Base-by-base conservation (phyloP, 2,329 filamentous ascomycete species). In the Meredithiella fracta region DNA sequence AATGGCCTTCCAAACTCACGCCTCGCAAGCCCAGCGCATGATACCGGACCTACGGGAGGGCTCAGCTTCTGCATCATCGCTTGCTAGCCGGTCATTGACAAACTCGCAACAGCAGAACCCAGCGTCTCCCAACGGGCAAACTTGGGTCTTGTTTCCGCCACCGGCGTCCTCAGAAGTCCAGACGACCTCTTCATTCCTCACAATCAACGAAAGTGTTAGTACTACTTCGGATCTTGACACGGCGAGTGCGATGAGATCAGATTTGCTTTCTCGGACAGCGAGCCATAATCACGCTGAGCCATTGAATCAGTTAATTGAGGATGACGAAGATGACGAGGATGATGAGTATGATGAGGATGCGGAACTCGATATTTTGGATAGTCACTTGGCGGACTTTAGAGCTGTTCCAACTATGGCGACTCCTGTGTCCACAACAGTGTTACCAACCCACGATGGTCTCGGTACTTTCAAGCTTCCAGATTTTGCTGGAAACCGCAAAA, bases 141-240 rank as follows among this genome's bases (percentile, higher is more conserved):
- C 94, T 77, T 98, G 92, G 92, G 85, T 97, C 55, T 80, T 98
- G 61, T 98, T 98, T 73, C 86, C 89, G 6, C 87, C 87, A 1
- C 75, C 76, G 7, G 81, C 82, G 60, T 77, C 82, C 58, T 73
- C 75, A 58, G 71, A 51, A 25, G 54, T 49, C 1, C 57, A 47
- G 9, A 55, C 57, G 17, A 56, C 49, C n/a, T 58, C 57, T 23
- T 58, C 57, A 23, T 58, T 55, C 20, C 49, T 58, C 38, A 58
- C 53, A 5, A 52, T 58, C 53, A 58, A 58, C 50, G 53, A 58
- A 29, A 58, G 53, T 26, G 25, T 55, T 23, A 58, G 25, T 23
- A 53, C 57, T 15, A 53, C 38, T 42, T 58, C 57, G 7, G 57
- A 58, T 26, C 25, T 51, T 23, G 47, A 51, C 17, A 44, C 53